Conservation (phyloP, 1,139 yeast genomes). For the Hanseniaspora sp. region DNA sequence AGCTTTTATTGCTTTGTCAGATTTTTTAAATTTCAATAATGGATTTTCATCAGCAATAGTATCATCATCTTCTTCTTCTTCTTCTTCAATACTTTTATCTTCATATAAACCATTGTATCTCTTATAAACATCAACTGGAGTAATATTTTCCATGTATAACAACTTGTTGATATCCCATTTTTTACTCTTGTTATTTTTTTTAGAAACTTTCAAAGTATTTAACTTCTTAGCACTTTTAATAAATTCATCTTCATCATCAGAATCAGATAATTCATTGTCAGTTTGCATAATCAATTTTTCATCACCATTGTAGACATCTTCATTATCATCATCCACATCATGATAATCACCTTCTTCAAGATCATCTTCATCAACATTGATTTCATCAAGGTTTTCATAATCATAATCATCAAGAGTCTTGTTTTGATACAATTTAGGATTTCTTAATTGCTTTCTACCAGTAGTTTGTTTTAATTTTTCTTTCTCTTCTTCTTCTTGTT, state of each 20-base stretch:
- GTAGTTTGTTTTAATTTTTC: slow-evolving; percentile 31
- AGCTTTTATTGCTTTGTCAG: slow-evolving; percentile 30
- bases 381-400: slow-evolving; percentile 25
- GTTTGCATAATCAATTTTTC: slow-evolving; percentile 34
- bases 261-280: slow-evolving; percentile 40
- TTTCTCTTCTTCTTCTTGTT: slow-evolving; percentile 28
- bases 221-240: slow-evolving; percentile 38
- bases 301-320: slow-evolving; percentile 40
- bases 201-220: slow-evolving; percentile 29
- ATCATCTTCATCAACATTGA: slow-evolving; percentile 23
- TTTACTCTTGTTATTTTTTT: slow-evolving; percentile 31
- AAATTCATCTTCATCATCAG: slow-evolving; percentile 34
- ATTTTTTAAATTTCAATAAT: slow-evolving; percentile 4
- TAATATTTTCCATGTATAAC: slow-evolving; percentile 63
- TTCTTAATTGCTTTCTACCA: slow-evolving; percentile 53
- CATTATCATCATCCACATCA: slow-evolving; percentile 24
- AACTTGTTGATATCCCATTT: slow-evolving; percentile 74
- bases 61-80: slow-evolving; percentile 40
- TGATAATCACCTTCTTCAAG: slow-evolving; percentile 26
- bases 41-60: slow-evolving; percentile 49
- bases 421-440: slow-evolving; percentile 49
- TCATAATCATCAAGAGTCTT: slow-evolving; percentile 38
- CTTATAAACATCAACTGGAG: slow-evolving; percentile 61
- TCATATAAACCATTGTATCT: slow-evolving; percentile 48
- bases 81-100: slow-evolving; percentile 38